Evolutionary conservation across 202 grass and related monocot species (phyloP), one percentile per base, ranked within the genome.

Genomic region (Sporobolus alterniflorus): DNA sequence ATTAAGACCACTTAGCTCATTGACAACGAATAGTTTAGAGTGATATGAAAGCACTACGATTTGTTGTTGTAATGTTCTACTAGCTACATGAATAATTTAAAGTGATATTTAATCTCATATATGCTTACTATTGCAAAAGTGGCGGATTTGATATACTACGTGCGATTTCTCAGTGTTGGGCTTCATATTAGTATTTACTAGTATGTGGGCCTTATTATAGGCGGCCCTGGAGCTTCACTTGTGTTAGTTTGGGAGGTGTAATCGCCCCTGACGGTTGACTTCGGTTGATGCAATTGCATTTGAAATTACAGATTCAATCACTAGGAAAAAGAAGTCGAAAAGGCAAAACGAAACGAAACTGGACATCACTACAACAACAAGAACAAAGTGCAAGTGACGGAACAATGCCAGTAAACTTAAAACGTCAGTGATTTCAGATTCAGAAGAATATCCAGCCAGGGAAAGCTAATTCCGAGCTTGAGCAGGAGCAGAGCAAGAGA

Each of bases 361-460:
- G 17, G 2, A 15, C 8, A 28, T 2, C 14, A 62, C 13, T 17
- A 62, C 13, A 31, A 16, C 12, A 15, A 62, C n/a, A 39, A 39
- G 36, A 39, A 39, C 0, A 61, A 28, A 30, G 13, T 0, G 17
- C 65, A 48, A 65, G 3, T 33, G 16, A 36, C 16, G 31, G 21
- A 29, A 44, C 2, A 16, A 22, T 10, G 11, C 11, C 41, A 30
- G 21, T 1, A 71, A 39, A 11, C 26, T 18, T 14, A 11, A 54
- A 18, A 41, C n/a, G 33, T 54, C 20, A 36, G 21, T 14, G 21
- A 26, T 51, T 66, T 17, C 44, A 40, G 15, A 48, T 8, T 64
- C 5, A 2, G 26, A 48, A 62, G 55, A 44, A 44, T 80, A 39
- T 83, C 39, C 64, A 70, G 56, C 56, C 64, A 87, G 28, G 16